These are phyloP conservation scores for Mucor ambiguus DNA, from an alignment of 371 early-diverging fungal genomes.

Conservation along the genomic window DNA sequence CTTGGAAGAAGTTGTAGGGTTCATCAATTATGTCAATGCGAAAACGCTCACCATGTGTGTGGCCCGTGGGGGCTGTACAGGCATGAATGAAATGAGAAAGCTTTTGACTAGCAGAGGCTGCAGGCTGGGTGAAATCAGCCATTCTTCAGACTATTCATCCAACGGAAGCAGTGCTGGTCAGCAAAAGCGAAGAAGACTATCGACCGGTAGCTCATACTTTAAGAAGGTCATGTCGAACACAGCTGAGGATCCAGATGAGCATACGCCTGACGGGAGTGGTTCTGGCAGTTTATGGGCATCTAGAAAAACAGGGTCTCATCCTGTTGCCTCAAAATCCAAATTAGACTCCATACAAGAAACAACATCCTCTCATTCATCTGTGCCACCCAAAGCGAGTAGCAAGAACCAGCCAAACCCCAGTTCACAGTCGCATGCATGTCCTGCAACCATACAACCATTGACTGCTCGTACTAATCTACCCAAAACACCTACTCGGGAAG, in stretches of 20 bases:
- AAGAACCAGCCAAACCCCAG: background rate
- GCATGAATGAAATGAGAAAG: conserved; percentile 1
- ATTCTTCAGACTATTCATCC: background rate
- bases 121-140: background rate
- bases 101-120: background rate
- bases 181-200: background rate
- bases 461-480: background rate
- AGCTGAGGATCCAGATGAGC: background rate
- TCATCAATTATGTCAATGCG: conserved; percentile 16
- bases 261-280: background rate
- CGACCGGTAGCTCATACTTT: background rate
- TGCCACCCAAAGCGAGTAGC: background rate
- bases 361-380: background rate
- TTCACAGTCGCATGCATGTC: background rate
- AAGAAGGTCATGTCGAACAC: background rate
- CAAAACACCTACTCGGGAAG: background rate
- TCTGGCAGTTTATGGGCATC: background rate
- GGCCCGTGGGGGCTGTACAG: conserved; percentile 21
- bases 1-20: conserved; percentile 16
- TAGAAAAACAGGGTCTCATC: background rate
- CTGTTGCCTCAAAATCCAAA: background rate
- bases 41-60: conserved; percentile 25
- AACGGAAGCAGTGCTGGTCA: background rate
- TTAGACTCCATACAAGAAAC: background rate
- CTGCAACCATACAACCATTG: background rate